Evolutionary conservation across 2,329 filamentous ascomycete species (phyloP), one percentile per base, ranked within the genome.

Genomic region (Phoma sp.): DNA sequence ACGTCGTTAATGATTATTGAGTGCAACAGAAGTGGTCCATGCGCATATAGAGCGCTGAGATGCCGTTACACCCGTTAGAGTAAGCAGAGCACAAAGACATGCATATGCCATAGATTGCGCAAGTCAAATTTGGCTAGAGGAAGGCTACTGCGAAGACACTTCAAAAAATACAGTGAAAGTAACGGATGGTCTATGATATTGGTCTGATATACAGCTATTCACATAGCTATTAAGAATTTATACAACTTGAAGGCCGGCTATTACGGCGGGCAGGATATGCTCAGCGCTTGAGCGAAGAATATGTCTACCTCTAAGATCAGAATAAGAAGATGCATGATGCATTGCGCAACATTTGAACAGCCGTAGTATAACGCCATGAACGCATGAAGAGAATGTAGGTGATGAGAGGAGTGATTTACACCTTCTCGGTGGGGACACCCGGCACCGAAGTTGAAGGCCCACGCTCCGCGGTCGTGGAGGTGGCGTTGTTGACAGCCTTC

Each of bases 361-460:
- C 38, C 33, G 32, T 39, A 27, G 25, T 30, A 47, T 30, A 43
- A 47, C 23, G 52, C 37, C 27, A 18, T n/a, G 24, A 47, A n/a
- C 11, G 38, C 30, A 14, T 36, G 38, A 46, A 35, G n/a, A 22
- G 25, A 37, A 9, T 18, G 6, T 4, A 37, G 8, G 46, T 14
- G 9, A 3, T 14, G 18, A 3, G 10, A 27, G 23, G 14, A 14
- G n/a, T 4, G 7, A 9, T 13, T 36, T 57, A 65, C 7, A 47
- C 32, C 47, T 65, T 66, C 48, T 65, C 64, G 9, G 57, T 52
- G 2, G 52, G n/a, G 30, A 62, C 53, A 1, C 47, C 48, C 14
- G 49, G 25, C 41, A 55, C 22, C 49, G 59, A 8, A 50, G 58
- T n/a, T 18, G 47, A 27, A 45, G 37, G 29, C 50, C 57, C 23